phyloP scores from a whole-genome alignment of 2,329 filamentous ascomycete species.

The Epichloe gansuensis region DNA sequence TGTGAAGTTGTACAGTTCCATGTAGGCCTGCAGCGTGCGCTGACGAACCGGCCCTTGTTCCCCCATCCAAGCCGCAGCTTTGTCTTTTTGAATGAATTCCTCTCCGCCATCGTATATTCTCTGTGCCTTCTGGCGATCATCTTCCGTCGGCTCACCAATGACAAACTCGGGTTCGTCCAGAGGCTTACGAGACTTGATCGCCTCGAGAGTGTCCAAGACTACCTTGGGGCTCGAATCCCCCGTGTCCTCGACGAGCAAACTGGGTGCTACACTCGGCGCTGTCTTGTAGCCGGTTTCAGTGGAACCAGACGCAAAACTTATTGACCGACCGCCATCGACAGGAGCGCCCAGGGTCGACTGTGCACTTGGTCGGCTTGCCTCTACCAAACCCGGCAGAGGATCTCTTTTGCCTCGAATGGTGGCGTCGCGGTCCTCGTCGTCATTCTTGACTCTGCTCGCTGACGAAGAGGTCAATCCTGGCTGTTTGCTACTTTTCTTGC shows the following conservation, averaged over 20 bases:
- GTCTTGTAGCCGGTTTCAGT: constrained; percentile 29
- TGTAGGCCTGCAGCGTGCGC: constrained; percentile 60
- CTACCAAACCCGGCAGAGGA: constrained; percentile 11
- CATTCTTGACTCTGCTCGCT: neutral
- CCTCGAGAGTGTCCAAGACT: constrained; percentile 17
- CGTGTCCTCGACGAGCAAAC: constrained; percentile 29
- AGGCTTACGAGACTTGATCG: constrained; percentile 23
- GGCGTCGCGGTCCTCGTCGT: constrained; percentile 14
- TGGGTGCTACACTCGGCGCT: constrained; percentile 29
- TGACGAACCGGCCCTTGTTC: constrained; percentile 51
- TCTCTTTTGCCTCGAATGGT: constrained; percentile 17
- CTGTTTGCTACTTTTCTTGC: constrained; percentile 4
- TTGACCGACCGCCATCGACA: constrained; percentile 25
- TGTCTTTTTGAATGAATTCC: constrained; percentile 63
- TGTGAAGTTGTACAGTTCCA: constrained; percentile 81
- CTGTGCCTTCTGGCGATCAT: constrained; percentile 65
- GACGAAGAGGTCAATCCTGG: neutral
- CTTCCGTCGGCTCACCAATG: constrained; percentile 46
- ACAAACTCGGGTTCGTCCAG: constrained; percentile 47
- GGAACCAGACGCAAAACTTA: constrained; percentile 22
- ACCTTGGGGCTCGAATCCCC: constrained; percentile 26
- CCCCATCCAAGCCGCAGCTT: constrained; percentile 80
- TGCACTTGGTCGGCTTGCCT: constrained; percentile 14
- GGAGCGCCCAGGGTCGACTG: constrained; percentile 26
- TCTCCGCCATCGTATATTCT: constrained; percentile 78